A percentile compares a stretch with the other conserved stretches of the same genome.
These are phyloP conservation scores for Pterothamnion heteromorphum DNA, from an alignment of 31 red algal species.

Conservation along the genomic window DNA sequence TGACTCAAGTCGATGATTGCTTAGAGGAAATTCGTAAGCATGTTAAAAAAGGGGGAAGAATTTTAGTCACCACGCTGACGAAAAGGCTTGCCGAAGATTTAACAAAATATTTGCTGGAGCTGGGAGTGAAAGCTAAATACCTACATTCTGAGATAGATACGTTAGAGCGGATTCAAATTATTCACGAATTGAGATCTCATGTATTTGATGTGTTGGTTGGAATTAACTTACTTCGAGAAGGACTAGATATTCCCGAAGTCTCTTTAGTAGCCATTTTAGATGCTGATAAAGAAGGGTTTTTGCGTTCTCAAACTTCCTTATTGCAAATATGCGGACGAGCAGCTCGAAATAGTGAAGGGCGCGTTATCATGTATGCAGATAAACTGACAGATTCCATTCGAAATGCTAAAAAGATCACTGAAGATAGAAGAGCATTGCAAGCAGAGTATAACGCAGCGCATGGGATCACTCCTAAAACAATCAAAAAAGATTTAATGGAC, in stretches of 20 bases:
- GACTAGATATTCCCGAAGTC: constrained; percentile 78
- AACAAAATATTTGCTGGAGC: constrained; percentile 59
- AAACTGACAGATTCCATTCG: constrained; percentile 62
- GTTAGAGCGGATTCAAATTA: constrained; percentile 67
- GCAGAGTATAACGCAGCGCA: constrained; percentile 76
- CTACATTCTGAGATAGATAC: constrained; percentile 83
- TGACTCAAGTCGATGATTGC: constrained; percentile 72
- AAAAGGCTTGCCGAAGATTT: constrained; percentile 86
- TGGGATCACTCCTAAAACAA: no score
- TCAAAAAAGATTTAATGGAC: no score
- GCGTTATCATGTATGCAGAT: constrained; percentile 86
- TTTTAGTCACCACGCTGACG: constrained; percentile 73
- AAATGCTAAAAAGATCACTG: constrained; percentile 65
- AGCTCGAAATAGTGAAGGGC: constrained; percentile 76
- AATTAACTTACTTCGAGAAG: constrained; percentile 87
- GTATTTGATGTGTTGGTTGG: constrained; percentile 77
- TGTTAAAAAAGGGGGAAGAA: constrained; percentile 51
- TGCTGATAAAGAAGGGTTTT: constrained; percentile 86
- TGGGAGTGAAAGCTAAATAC: constrained; percentile 58
- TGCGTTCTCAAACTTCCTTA: constrained; percentile 70
- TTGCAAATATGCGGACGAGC: constrained; percentile 91
- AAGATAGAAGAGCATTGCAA: constrained; percentile 62
- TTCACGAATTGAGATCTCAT: constrained; percentile 43
- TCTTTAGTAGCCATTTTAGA: constrained; percentile 83
- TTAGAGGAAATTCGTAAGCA: constrained; percentile 37